These are phyloP conservation scores for Carpinus viminea DNA, from an alignment of 306 rosid genomes.

Conservation along the genomic window DNA sequence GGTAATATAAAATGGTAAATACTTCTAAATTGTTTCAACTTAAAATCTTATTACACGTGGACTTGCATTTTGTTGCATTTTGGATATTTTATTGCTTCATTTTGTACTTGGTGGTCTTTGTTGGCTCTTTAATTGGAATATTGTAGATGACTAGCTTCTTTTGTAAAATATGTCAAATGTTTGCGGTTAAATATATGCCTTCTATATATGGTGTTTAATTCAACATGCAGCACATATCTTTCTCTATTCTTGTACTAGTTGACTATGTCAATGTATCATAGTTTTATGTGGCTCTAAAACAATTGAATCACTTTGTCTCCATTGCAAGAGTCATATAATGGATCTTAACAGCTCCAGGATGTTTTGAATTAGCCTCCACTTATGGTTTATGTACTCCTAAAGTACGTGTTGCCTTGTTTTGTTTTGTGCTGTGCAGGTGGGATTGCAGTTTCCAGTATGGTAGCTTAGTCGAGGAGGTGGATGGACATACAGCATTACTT, in stretches of 20 bases:
- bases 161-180: not conserved
- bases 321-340: not conserved
- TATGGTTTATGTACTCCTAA: conserved; percentile 1
- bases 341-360: not conserved
- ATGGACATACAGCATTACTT: conserved; percentile 96
- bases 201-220: not conserved
- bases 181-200: not conserved
- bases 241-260: not conserved
- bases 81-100: not conserved
- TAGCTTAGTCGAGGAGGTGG: conserved; percentile 98
- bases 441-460: conserved; percentile 91
- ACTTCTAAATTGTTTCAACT: not conserved
- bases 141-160: not conserved
- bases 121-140: not conserved
- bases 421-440: conserved; percentile 69
- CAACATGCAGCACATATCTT: not conserved
- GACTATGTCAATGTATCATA: not conserved
- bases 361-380: not conserved
- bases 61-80: not conserved
- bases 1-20: not conserved
- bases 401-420: conserved; percentile 3
- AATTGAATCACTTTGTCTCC: not conserved
- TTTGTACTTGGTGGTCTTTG: not conserved
- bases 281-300: not conserved
- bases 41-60: not conserved